Percentiles rank a stretch among this genome's conserved stretches.
These are phyloP conservation scores for Sporothrix brunneoviolacea DNA, from an alignment of 2,329 filamentous ascomycete genomes.

Conservation along the genomic window DNA sequence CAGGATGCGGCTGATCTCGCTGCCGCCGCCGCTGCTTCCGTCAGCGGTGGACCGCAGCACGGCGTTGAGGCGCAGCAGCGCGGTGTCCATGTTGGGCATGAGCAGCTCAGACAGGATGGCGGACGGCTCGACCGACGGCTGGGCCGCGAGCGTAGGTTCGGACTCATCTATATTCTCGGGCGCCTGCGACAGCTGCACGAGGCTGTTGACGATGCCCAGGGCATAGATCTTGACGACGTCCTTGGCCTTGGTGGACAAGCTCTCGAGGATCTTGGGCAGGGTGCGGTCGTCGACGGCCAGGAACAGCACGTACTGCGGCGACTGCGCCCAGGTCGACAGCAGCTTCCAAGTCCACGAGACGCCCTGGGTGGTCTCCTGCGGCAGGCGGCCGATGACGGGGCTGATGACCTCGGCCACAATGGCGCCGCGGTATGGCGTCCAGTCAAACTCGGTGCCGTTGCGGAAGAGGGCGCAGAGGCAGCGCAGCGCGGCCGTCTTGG, in stretches of 20 bases:
- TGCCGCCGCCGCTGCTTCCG: constrained; percentile 43
- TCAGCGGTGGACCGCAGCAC: constrained; percentile 15
- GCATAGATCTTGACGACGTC: constrained; percentile 82
- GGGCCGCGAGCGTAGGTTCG: too few relatives aligned
- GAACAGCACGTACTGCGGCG: constrained; percentile 60
- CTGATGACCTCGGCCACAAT: constrained; percentile 71
- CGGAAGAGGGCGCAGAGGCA: constrained; percentile 74
- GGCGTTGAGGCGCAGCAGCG: constrained; percentile 34
- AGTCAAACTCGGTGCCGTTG: constrained; percentile 60
- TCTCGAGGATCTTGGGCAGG: constrained; percentile 65
- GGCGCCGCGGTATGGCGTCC: constrained; percentile 61
- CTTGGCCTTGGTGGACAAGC: constrained; percentile 58
- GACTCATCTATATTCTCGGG: too few relatives aligned
- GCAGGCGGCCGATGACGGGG: constrained; percentile 70
- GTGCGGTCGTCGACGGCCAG: constrained; percentile 56
- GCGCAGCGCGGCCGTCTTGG: constrained; percentile 70
- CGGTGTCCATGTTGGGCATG: constrained; percentile 48
- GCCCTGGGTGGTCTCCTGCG: constrained; percentile 80
- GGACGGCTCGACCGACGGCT: too few relatives aligned
- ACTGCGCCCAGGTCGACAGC: constrained; percentile 72
- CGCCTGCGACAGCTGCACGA: constrained; percentile 55
- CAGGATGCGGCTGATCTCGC: constrained; percentile 60
- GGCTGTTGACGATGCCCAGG: constrained; percentile 64
- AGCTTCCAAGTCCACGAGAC: constrained; percentile 77
- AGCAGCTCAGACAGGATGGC: constrained; percentile 49